These are phyloP conservation scores for Cyamopsis tetragonoloba DNA, from an alignment of 306 rosid genomes.

Conservation along the genomic window DNA sequence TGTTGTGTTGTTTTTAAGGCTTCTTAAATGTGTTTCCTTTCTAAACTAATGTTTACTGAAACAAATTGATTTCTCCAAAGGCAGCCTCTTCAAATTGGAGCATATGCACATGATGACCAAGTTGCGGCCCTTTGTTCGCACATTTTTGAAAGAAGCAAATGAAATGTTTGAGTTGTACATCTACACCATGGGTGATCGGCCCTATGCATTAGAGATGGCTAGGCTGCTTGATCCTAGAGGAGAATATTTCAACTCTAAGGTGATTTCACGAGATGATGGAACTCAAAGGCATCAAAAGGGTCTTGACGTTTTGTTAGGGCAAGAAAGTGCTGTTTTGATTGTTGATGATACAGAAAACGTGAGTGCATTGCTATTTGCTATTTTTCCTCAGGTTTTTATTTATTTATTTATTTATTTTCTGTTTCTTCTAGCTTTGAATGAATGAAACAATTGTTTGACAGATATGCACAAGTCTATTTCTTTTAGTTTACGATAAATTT, in stretches of 20 bases:
- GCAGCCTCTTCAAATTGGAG: constrained; percentile 64
- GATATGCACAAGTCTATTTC: neutral
- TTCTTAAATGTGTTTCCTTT: neutral
- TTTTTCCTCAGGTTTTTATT: too few relatives aligned
- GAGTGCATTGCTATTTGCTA: constrained; percentile 32
- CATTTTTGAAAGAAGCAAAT: constrained; percentile 74
- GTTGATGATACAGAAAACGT: constrained; percentile 93
- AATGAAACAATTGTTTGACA: neutral
- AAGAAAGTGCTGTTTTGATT: constrained; percentile 82
- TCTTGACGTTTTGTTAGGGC: constrained; percentile 82
- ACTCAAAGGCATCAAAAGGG: constrained; percentile 88
- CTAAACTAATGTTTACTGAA: constrained; percentile 12
- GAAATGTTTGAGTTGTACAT: constrained; percentile 80
- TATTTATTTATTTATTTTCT: too few relatives aligned
- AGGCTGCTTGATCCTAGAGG: constrained; percentile 78
- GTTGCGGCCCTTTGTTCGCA: constrained; percentile 75
- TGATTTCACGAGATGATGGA: constrained; percentile 92
- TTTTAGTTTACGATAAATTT: neutral
- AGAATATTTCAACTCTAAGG: constrained; percentile 65
- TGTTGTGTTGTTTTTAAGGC: neutral
- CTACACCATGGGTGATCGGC: constrained; percentile 91
- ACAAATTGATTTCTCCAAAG: constrained; percentile 62
- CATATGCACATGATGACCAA: constrained; percentile 82
- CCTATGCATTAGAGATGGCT: constrained; percentile 91
- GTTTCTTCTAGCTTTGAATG: too few relatives aligned